Conservation (phyloP, 2,329 filamentous ascomycete genomes). For the Nothopassalora personata region DNA sequence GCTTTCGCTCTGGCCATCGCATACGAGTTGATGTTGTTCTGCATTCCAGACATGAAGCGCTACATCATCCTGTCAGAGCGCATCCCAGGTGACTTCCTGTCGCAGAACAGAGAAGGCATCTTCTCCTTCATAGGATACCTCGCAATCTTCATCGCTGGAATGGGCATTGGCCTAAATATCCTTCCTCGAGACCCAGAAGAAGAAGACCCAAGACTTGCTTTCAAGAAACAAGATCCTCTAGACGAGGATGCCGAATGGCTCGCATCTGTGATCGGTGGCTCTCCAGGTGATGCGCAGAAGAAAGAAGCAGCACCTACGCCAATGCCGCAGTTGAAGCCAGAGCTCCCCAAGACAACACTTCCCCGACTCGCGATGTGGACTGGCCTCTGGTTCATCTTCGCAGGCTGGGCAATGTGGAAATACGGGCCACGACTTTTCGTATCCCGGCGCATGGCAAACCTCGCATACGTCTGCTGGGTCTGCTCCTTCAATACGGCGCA, state of each 20-base stretch:
- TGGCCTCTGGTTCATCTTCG: slow-evolving; percentile 66
- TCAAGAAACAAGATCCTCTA: slow-evolving; percentile 21
- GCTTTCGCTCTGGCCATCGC: slow-evolving; percentile 61
- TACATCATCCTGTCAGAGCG: slow-evolving; percentile 81
- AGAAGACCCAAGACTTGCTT: slow-evolving; percentile 11
- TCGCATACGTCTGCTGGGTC: slow-evolving; percentile 91
- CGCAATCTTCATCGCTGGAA: slow-evolving; percentile 87
- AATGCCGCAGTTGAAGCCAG: slow-evolving; percentile 21
- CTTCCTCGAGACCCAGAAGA: slow-evolving; percentile 52
- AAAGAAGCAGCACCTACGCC: slow-evolving; percentile 14
- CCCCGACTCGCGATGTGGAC: slow-evolving; percentile 59
- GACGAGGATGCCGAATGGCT: slow-evolving; percentile 36
- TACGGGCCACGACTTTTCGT: slow-evolving; percentile 71
- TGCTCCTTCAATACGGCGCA: slow-evolving; percentile 86
- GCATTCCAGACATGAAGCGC: slow-evolving; percentile 64
- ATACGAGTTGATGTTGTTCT: slow-evolving; percentile 74
- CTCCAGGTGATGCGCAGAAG: slow-evolving; percentile 10
- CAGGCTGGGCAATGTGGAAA: slow-evolving; percentile 59
- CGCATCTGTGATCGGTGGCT: slow-evolving; percentile 29
- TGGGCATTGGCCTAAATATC: slow-evolving; percentile 73
- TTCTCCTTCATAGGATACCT: slow-evolving; percentile 93
- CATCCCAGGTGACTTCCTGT: slow-evolving; percentile 60
- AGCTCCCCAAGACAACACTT: slow-evolving; percentile 26
- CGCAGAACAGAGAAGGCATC: slow-evolving; percentile 90
- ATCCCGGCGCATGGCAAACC: slow-evolving; percentile 83